Evolutionary conservation across 257 asterid species (phyloP), one percentile per base, ranked within the genome.

Genomic region (Penstemon eatonii): DNA sequence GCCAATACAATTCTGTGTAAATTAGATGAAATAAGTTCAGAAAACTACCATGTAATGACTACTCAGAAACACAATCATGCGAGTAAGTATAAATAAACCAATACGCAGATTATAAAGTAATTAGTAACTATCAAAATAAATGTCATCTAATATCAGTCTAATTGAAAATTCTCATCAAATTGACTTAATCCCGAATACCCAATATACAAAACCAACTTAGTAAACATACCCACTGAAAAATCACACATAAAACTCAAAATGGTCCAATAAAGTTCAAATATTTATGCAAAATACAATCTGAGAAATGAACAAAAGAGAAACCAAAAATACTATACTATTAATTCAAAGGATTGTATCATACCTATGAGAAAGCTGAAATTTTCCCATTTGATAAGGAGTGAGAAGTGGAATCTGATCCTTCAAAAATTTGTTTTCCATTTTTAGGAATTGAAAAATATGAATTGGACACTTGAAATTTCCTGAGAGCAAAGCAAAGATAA

Each of bases 1-100:
- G 95, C 90, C 84, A 87, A 49, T 47, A 87, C 89, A 71, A 87
- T 70, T 75, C 92, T 87, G 83, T 10, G 39, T 4, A 44, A 44
- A 15, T 46, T 55, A 13, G 7, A 49, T 13, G 46, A 45, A 65
- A 43, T 45, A 4, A 18, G 56, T 47, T 13, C 41, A 65, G 55
- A 25, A 60, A 47, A 9, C 5, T 25, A 41, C 12, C 13, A 37
- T 8, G 15, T 10, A 60, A n/a, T 25, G 33, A 25, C 33, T 13
- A 15, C 37, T 0, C n/a, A 4, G 43, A 19, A 18, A 25, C 33
- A 25, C 33, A 25, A 25, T 25, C 33, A 25, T 25, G 33, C 0
- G 1, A 25, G 2, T 25, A 25, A 25, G 2, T 25, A 25, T 25
- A 25, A 3, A 38, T 59, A 60, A 37, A 12, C 7, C 5, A 3